Evolutionary conservation across 192 early-diverging fungal genomes (phyloP), one percentile per base, ranked within the genome.

Genomic region (Cetraspora pellucida): DNA sequence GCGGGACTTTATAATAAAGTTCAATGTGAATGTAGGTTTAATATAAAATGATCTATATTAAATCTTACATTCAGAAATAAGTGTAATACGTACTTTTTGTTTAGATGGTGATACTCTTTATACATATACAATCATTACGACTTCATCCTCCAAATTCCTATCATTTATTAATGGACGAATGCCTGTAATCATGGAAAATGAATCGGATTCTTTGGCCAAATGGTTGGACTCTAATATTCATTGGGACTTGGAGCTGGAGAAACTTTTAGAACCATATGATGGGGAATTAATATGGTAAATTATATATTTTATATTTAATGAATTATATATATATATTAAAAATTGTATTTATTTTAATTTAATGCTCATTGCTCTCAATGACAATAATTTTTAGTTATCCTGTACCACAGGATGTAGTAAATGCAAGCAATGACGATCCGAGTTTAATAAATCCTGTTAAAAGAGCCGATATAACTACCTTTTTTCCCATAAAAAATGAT

Each of bases 151-250:
- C 0, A 61, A 69, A 4, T 74, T 77, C 11, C 71, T 89, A 11
- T 75, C 78, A n/a, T 87, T 81, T 74, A 55, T 89, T 3, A 87
- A 89, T 60, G 81, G 84, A 37, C 85, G 88, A 2, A 89, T 89
- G 88, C 88, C 88, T 17, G 87, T 87, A 27, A 86, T 89, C 59
- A 71, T 88, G 2, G 85, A 89, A 30, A 45, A 78, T 27, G 78
- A 71, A 13, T 77, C 60, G 9, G 72, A 83, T 50, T 14, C 0
- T 54, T 72, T 87, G 16, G 47, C 77, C 10, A 46, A 67, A 16
- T 89, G 88, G 88, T 74, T 89, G n/a, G 84, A 88, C 57, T 79
- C 77, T 37, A 58, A 73, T 3, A 49, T 78, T 8, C 44, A 49
- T 0, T 86, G 87, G 87, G 69, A 72, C 23, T 23, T 71, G 0